Evolutionary conservation across 495 filamentous ascomycete species (phyloP).

Genomic region (Penicillium mononematosum): DNA sequence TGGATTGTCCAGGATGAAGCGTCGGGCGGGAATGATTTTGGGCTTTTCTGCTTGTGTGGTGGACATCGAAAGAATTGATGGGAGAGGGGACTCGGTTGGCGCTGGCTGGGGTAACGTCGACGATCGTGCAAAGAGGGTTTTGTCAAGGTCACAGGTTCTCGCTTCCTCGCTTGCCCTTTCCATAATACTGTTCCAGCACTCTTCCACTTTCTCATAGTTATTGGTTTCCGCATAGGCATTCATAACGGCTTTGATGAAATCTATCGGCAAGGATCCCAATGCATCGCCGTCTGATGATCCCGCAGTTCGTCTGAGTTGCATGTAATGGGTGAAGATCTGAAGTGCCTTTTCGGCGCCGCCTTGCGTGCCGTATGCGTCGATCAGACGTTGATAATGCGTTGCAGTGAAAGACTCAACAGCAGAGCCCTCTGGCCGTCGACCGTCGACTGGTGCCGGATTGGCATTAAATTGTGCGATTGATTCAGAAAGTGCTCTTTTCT

Average conservation of each 20-base stretch:
- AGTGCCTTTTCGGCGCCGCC: slow-evolving; percentile 54
- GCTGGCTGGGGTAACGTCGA: neutral
- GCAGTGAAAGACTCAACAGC: slow-evolving; percentile 39
- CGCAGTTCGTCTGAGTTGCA: slow-evolving; percentile 32
- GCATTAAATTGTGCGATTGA: slow-evolving; percentile 31
- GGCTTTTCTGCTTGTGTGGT: neutral
- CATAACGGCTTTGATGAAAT: slow-evolving; percentile 66
- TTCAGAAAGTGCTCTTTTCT: slow-evolving; percentile 37
- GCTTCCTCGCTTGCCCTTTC: slow-evolving; percentile 49
- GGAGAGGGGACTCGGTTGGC: neutral
- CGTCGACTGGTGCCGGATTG: slow-evolving; percentile 27
- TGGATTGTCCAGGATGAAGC: slow-evolving; percentile 56
- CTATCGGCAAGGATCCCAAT: slow-evolving; percentile 46
- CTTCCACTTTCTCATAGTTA: slow-evolving; percentile 57
- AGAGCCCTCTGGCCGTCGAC: slow-evolving; percentile 18
- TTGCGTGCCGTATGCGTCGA: slow-evolving; percentile 59
- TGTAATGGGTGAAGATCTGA: slow-evolving; percentile 56
- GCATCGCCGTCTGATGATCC: slow-evolving; percentile 19
- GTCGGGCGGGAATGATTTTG: slow-evolving; percentile 50
- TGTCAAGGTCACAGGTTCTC: slow-evolving; percentile 20
- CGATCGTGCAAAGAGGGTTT: slow-evolving; percentile 18
- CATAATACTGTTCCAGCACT: slow-evolving; percentile 64
- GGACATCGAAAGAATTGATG: neutral
- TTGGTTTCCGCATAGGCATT: slow-evolving; percentile 52
- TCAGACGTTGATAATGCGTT: slow-evolving; percentile 57